Evolutionary conservation across 257 asterid genomes (phyloP).

Genomic region (Rehmannia glutinosa): DNA sequence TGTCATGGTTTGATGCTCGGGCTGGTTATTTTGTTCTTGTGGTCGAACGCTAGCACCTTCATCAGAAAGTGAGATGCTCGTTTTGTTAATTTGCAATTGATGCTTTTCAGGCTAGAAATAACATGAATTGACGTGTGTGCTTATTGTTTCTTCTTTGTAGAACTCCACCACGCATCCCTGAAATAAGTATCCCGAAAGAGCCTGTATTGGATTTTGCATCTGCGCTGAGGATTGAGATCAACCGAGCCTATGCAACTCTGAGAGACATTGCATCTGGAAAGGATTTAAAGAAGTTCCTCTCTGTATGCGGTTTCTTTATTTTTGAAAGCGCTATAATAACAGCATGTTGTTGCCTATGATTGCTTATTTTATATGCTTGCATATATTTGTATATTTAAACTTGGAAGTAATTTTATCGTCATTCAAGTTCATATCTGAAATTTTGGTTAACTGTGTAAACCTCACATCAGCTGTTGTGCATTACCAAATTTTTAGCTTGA

Average conservation of each 20-base stretch:
- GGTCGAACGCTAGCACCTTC: slow-evolving; percentile 66
- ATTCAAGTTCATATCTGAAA: too few relatives aligned
- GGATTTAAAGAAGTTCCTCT: slow-evolving; percentile 66
- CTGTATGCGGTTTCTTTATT: slow-evolving; percentile 36
- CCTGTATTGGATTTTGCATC: slow-evolving; percentile 50
- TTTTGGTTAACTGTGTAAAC: too few relatives aligned
- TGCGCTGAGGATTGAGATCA: slow-evolving; percentile 56
- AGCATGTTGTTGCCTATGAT: background rate
- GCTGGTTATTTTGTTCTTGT: slow-evolving; percentile 55
- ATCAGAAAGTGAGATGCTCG: slow-evolving; percentile 60
- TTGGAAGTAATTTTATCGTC: too few relatives aligned
- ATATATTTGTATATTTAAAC: too few relatives aligned
- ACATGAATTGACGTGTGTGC: too few relatives aligned
- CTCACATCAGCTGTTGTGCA: too few relatives aligned
- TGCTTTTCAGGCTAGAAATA: too few relatives aligned
- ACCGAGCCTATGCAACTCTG: slow-evolving; percentile 43
- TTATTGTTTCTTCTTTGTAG: slow-evolving; percentile 29
- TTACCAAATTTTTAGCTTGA: too few relatives aligned
- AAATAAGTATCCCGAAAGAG: slow-evolving; percentile 58
- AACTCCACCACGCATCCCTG: slow-evolving; percentile 70
- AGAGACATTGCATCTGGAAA: slow-evolving; percentile 74
- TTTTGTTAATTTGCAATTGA: too few relatives aligned
- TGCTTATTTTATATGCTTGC: background rate
- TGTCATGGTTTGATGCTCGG: slow-evolving; percentile 62
- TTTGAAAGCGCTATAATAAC: background rate